Conservation (phyloP, 2,329 filamentous ascomycete species). For the Aspergillus fructus region DNA sequence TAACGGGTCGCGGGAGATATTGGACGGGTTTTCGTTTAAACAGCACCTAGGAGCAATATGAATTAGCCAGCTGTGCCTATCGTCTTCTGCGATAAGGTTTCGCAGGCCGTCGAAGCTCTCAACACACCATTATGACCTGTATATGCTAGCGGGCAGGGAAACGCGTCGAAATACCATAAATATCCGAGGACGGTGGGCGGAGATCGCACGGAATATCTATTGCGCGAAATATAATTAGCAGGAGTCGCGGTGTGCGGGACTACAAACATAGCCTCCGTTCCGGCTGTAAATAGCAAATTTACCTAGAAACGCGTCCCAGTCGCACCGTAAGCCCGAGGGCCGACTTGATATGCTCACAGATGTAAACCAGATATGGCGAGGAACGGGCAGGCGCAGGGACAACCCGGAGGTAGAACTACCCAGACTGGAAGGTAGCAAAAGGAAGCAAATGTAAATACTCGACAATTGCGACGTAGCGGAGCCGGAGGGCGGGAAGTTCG, state of each 20-base stretch:
- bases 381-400: conserved; percentile 9
- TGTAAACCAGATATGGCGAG: conserved; percentile 6
- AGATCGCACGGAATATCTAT: conserved; percentile 4
- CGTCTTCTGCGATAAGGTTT: neutral
- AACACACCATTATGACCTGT: conserved; percentile 33
- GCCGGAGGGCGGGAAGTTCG: conserved; percentile 5
- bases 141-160: conserved; percentile 8
- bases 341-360: conserved; percentile 8
- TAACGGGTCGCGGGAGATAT: conserved; percentile 68
- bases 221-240: neutral
- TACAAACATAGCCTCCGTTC: neutral
- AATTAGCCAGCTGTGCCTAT: neutral
- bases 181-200: neutral
- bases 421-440: neutral
- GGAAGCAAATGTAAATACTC: conserved; percentile 15
- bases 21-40: conserved; percentile 95
- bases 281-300: conserved; percentile 5
- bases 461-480: conserved; percentile 11
- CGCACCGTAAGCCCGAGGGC: conserved; percentile 18
- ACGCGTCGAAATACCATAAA: conserved; percentile 29
- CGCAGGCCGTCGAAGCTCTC: conserved; percentile 2
- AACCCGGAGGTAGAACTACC: neutral
- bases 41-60: conserved; percentile 65
- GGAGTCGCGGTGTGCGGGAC: neutral
- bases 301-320: conserved; percentile 25